Base-by-base conservation (phyloP, 2,329 filamentous ascomycete genomes). In the Exophiala aquamarina region DNA sequence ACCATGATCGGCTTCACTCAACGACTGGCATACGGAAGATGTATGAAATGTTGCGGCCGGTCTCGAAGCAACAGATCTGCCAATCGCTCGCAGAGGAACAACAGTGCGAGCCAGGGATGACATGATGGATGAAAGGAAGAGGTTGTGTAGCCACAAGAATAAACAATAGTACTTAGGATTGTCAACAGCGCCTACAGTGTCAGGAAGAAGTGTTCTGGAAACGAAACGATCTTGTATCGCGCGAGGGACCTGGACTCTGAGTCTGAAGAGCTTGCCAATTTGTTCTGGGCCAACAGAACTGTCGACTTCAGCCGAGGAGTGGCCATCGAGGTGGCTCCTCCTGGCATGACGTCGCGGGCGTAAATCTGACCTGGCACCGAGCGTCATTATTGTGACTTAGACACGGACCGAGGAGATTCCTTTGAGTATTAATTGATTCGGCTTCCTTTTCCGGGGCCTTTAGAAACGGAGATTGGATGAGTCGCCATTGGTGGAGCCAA, bases 1-100 rank as follows among this genome's bases (percentile, higher is more conserved):
- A 49, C 46, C 38, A 20, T 39, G 40, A 33, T 49, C 46, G 15
- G 40, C 53, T 39, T 58, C 55, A 42, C 50, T 52, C 41, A 58
- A 23, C 1, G 48, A 50, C 18, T 31, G 41, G 15, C 53, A 49
- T 21, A 37, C 41, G 21, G 53, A 46, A 21, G 53, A 51, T 11
- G 48, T 48, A 21, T 58, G 53, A 14, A 58, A 48, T 9, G 50
- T 29, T 17, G 53, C 49, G 19, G 44, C 45, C 20, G 53, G 43
- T 28, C 40, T 41, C 15, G 28, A 28, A 21, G 43, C 23, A 19
- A 53, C 10, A 14, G 36, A 20, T 44, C 41, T 48, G 29, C 36
- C 34, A 21, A 44, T 38, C 28, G 39, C 44, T 18, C 47, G 50
- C 20, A 52, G 37, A 14, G 53, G 37, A 19, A 31, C 41, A 10